Percentiles rank a stretch among this genome's conserved stretches.
phyloP scores from a whole-genome alignment of 1,139 yeast species.

The Lodderomyces jiufengensis region DNA sequence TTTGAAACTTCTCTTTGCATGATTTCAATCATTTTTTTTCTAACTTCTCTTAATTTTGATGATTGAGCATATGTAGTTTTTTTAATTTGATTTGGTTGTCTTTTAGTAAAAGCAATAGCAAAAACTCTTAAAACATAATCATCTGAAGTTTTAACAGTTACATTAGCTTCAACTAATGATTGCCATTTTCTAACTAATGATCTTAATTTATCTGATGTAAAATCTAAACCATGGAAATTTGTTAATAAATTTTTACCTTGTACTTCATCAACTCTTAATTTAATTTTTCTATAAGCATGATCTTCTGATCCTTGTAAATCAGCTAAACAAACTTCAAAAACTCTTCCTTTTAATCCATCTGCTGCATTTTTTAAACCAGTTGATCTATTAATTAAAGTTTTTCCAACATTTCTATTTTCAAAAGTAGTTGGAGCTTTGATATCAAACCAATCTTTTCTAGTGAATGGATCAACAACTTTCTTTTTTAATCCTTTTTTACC shows the following conservation, averaged over 20 bases:
- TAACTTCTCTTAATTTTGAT: slow-evolving; percentile 48
- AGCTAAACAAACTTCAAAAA: slow-evolving; percentile 47
- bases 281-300: slow-evolving; percentile 50
- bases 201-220: slow-evolving; percentile 50
- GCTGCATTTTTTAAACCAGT: slow-evolving; percentile 53
- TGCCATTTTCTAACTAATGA: slow-evolving; percentile 54
- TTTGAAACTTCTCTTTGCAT: slow-evolving; percentile 53
- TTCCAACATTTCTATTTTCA: slow-evolving; percentile 51
- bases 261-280: slow-evolving; percentile 53
- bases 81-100: slow-evolving; percentile 50
- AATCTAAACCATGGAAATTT: slow-evolving; percentile 52
- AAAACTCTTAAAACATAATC: slow-evolving; percentile 49
- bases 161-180: slow-evolving; percentile 51
- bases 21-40: slow-evolving; percentile 50
- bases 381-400: slow-evolving; percentile 49
- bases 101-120: slow-evolving; percentile 52
- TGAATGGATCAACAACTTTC: slow-evolving; percentile 52
- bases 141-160: slow-evolving; percentile 49
- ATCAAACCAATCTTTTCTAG: slow-evolving; percentile 53
- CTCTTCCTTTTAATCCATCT: slow-evolving; percentile 52
- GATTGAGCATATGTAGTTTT: slow-evolving; percentile 52
- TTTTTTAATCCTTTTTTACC: slow-evolving; percentile 52
- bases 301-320: slow-evolving; percentile 53
- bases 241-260: slow-evolving; percentile 54
- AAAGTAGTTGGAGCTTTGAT: slow-evolving; percentile 52